Conservation (phyloP, 2,329 filamentous ascomycete genomes). For the Stylonectria norvegica region DNA sequence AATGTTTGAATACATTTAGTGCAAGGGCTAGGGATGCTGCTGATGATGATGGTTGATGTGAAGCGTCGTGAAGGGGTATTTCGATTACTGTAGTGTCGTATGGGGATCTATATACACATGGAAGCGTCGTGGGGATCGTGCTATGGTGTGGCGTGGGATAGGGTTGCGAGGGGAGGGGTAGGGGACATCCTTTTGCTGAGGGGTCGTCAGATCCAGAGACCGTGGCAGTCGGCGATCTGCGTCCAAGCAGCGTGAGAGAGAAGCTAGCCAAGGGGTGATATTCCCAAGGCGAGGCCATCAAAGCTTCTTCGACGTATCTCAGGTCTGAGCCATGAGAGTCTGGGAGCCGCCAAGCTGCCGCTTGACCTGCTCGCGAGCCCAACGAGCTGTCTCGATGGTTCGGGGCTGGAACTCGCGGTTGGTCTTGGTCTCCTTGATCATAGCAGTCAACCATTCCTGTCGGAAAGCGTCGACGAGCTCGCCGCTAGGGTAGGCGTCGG, state of each 20-base stretch:
- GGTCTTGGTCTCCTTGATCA: constrained; percentile 88
- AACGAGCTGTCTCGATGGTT: constrained; percentile 91
- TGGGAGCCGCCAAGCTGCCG: constrained; percentile 65
- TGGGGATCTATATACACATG: constrained; percentile 38
- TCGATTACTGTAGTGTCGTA: constrained; percentile 37
- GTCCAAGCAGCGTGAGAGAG: not conserved
- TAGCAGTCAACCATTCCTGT: constrained; percentile 80
- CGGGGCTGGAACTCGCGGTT: constrained; percentile 83
- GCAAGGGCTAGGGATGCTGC: constrained; percentile 19
- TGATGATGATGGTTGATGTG: constrained; percentile 26
- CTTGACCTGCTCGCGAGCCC: constrained; percentile 97
- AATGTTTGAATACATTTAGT: constrained; percentile 18
- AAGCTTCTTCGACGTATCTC: constrained; percentile 10
- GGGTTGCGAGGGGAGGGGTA: constrained; percentile 6
- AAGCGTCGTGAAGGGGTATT: constrained; percentile 37
- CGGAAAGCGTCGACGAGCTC: constrained; percentile 83
- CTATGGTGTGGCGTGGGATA: constrained; percentile 29
- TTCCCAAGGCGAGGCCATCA: constrained; percentile 1
- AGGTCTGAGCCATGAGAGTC: constrained; percentile 51
- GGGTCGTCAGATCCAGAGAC: not conserved
- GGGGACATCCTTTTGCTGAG: constrained; percentile 7
- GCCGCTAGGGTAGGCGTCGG: constrained; percentile 88
- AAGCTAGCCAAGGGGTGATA: not conserved
- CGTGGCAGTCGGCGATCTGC: not conserved
- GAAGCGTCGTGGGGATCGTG: constrained; percentile 37